A percentile compares a stretch with the other conserved stretches of the same genome.
Evolutionary conservation across 192 early-diverging fungal species (phyloP).

Genomic region (Umbelopsis sp.): DNA sequence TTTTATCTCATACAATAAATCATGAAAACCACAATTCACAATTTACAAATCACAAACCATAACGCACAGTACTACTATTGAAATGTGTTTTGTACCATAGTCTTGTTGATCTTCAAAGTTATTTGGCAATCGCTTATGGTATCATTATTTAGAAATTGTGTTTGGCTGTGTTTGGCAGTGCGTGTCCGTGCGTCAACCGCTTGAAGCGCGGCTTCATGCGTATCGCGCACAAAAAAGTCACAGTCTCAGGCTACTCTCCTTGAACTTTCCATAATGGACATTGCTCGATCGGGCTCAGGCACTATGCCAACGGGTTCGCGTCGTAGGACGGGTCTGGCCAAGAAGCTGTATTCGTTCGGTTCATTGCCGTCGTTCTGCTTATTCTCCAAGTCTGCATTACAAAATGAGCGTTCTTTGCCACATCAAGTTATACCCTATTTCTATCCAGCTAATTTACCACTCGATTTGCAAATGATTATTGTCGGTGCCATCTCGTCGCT

Average conservation of each 20-base stretch:
- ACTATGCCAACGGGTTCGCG: not conserved
- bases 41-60: not conserved
- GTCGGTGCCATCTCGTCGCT: conserved; percentile 21
- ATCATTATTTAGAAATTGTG: not conserved
- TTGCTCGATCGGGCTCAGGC: conserved; percentile 5
- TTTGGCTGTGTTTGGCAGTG: not conserved
- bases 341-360: conserved; percentile 2
- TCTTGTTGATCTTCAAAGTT: no score
- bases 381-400: conserved; percentile 24
- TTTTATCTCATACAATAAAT: no score
- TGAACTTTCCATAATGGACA: not conserved
- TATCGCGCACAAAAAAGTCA: no score
- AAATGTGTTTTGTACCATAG: not conserved
- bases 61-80: not conserved
- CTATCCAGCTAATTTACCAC: conserved; percentile 15
- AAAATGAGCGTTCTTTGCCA: not conserved
- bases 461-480: conserved; percentile 21
- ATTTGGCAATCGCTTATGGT: not conserved
- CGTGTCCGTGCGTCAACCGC: not conserved
- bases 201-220: no score
- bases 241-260: no score
- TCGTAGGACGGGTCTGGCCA: not conserved
- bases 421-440: conserved; percentile 26
- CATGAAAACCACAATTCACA: no score
- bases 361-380: conserved; percentile 15